A percentile compares a stretch with the other conserved stretches of the same genome.
Conservation (phyloP, 371 early-diverging fungal species). For the Rhizomucor miehei region DNA sequence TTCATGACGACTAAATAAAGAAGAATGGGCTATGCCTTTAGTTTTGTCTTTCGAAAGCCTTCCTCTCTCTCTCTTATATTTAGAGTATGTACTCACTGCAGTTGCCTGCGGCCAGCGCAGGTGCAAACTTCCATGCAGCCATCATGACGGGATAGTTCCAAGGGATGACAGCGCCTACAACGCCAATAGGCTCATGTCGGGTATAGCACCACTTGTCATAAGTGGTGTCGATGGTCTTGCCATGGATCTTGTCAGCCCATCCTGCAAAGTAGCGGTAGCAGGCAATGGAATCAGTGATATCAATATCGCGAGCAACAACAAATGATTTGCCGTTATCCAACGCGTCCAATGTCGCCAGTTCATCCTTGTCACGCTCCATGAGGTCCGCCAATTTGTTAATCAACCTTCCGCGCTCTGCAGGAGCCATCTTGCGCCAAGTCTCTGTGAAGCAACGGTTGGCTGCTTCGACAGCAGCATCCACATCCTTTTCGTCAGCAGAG, state of each 20-base stretch:
- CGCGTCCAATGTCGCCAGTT: conserved; percentile 79
- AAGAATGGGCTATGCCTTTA: not conserved
- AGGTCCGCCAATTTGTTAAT: conserved; percentile 66
- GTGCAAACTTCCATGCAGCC: conserved; percentile 84
- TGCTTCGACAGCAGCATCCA: conserved; percentile 72
- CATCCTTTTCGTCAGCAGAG: conserved; percentile 70
- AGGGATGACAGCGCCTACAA: conserved; percentile 74
- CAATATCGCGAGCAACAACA: conserved; percentile 57
- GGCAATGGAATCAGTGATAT: conserved; percentile 64
- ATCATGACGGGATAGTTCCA: conserved; percentile 81
- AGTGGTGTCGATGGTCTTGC: conserved; percentile 39
- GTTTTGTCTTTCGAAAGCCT: too few species aligned
- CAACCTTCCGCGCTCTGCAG: conserved; percentile 38
- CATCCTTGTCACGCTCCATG: conserved; percentile 68
- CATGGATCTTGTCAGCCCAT: conserved; percentile 60
- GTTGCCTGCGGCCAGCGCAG: conserved; percentile 76
- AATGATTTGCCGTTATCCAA: conserved; percentile 85
- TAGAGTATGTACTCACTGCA: conserved; percentile 36
- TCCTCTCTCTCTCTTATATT: not conserved
- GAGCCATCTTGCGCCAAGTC: conserved; percentile 66
- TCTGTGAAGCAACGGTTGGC: conserved; percentile 68
- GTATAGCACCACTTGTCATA: conserved; percentile 61
- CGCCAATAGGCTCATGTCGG: conserved; percentile 76
- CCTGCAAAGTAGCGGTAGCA: conserved; percentile 80
- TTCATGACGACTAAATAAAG: conserved; percentile 43